Evolutionary conservation across 2,329 filamentous ascomycete species (phyloP).

Genomic region (Exophiala mesophila): DNA sequence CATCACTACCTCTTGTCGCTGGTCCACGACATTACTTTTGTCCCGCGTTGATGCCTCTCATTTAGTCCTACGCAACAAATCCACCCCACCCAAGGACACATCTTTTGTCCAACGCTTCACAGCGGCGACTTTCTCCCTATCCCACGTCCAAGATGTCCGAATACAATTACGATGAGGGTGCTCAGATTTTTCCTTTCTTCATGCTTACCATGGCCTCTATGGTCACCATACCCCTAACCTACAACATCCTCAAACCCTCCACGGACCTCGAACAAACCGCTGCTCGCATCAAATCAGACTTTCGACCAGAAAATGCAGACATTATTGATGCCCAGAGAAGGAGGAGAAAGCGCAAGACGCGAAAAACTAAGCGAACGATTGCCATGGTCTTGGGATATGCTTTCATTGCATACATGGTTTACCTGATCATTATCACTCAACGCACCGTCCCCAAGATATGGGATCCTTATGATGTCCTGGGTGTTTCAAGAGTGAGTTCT

Average conservation of each 20-base stretch:
- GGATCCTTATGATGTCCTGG: constrained; percentile 95
- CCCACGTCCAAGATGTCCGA: constrained; percentile 58
- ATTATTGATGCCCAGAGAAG: constrained; percentile 76
- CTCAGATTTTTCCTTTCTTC: constrained; percentile 99
- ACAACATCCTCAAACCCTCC: constrained; percentile 70
- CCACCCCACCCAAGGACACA: neutral
- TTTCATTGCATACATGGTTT: constrained; percentile 83
- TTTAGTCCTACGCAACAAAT: neutral
- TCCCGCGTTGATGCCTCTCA: neutral
- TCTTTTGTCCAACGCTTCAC: neutral
- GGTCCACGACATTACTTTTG: neutral
- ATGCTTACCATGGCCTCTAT: constrained; percentile 84
- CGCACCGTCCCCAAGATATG: constrained; percentile 71
- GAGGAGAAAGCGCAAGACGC: constrained; percentile 84
- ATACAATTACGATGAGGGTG: constrained; percentile 97
- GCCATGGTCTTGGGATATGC: constrained; percentile 73
- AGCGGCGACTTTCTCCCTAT: constrained; percentile 17
- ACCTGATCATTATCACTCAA: constrained; percentile 78
- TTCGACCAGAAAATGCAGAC: constrained; percentile 74
- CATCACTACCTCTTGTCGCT: neutral
- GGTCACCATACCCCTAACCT: constrained; percentile 84
- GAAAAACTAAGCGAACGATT: constrained; percentile 77
- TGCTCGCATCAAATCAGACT: constrained; percentile 74
- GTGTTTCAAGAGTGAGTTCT: constrained; percentile 66
- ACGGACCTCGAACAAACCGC: constrained; percentile 71